A percentile compares a stretch with the other conserved stretches of the same genome.
These are phyloP conservation scores for Cynanchum wilfordii DNA, from an alignment of 257 asterid genomes.

Conservation along the genomic window DNA sequence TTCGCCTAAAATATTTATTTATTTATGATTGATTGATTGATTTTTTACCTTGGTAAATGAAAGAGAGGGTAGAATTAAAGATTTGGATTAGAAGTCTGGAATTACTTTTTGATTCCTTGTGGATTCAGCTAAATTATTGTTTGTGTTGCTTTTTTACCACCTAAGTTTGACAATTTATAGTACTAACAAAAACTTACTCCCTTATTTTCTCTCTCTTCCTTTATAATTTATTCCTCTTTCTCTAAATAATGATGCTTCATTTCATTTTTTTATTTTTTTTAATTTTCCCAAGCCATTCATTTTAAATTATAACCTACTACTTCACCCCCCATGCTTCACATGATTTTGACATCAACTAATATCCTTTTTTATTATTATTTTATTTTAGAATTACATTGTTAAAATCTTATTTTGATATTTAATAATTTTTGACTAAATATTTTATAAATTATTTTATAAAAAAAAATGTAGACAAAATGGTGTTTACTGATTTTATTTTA, in stretches of 20 bases:
- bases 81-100: neutral
- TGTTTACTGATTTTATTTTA: too few species aligned
- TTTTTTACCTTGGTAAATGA: neutral
- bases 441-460: too few species aligned
- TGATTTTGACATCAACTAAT: constrained; percentile 28
- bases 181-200: neutral
- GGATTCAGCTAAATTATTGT: neutral
- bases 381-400: too few species aligned
- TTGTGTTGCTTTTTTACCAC: neutral
- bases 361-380: too few species aligned
- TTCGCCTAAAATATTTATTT: too few species aligned
- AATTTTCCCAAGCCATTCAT: neutral
- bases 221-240: neutral
- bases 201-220: neutral
- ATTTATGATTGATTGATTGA: too few species aligned
- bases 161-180: neutral
- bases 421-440: too few species aligned
- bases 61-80: neutral
- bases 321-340: constrained; percentile 23
- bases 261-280: neutral
- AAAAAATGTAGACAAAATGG: too few species aligned
- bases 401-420: too few species aligned
- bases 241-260: neutral
- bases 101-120: constrained; percentile 10
- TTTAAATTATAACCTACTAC: constrained; percentile 18